Conservation (phyloP, 2,329 filamentous ascomycete genomes). For the Claviceps purpurea region DNA sequence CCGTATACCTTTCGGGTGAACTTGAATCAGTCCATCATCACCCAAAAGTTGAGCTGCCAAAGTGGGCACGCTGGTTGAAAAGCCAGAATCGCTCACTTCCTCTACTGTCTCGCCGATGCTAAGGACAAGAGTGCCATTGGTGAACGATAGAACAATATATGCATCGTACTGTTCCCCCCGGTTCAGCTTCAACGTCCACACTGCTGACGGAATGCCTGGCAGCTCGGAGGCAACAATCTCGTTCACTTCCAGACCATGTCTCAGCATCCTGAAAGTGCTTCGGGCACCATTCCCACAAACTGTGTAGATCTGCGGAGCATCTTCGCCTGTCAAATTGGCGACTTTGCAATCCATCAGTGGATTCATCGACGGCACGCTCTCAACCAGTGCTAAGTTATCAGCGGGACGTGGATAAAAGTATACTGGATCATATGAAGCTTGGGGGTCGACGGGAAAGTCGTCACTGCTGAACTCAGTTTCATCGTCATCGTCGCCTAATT, state of each 20-base stretch:
- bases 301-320: constrained; percentile 92
- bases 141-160: constrained; percentile 90
- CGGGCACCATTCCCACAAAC: constrained; percentile 79
- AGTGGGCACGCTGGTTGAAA: constrained; percentile 77
- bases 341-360: constrained; percentile 86
- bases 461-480: constrained; percentile 79
- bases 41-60: constrained; percentile 89
- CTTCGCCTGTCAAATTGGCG: constrained; percentile 78
- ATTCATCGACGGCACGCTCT: constrained; percentile 79
- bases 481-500: constrained; percentile 88
- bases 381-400: constrained; percentile 73
- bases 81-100: constrained; percentile 86
- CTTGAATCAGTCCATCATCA: constrained; percentile 82
- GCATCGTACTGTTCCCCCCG: constrained; percentile 75
- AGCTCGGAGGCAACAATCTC: constrained; percentile 93
- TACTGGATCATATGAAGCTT: constrained; percentile 57
- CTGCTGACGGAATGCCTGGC: constrained; percentile 74
- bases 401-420: constrained; percentile 73
- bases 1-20: constrained; percentile 91
- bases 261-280: constrained; percentile 81
- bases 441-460: constrained; percentile 63
- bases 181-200: constrained; percentile 89
- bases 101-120: constrained; percentile 96
- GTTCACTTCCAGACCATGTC: constrained; percentile 84
- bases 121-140: constrained; percentile 78